Conservation (phyloP, 2,329 filamentous ascomycete genomes). For the Xylariaceae sp. region DNA sequence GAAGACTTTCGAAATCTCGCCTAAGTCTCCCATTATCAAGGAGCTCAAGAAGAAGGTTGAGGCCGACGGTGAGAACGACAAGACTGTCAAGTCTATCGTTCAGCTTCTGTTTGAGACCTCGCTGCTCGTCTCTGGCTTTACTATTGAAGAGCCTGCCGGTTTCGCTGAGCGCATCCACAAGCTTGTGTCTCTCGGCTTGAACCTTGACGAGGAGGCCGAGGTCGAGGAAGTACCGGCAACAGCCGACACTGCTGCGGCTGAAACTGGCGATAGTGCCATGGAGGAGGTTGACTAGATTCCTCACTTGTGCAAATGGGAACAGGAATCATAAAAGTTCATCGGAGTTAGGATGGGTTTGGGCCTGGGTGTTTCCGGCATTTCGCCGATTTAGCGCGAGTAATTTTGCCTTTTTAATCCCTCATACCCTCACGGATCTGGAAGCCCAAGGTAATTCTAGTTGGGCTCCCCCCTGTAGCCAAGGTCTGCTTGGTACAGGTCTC, state of each 20-base stretch:
- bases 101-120: slow-evolving; percentile 99
- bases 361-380: slow-evolving; percentile 42
- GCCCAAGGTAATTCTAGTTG: slow-evolving; percentile 17
- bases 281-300: slow-evolving; percentile 94
- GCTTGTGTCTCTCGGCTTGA: slow-evolving; percentile 95
- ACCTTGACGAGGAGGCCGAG: slow-evolving; percentile 94
- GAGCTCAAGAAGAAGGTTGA: slow-evolving; percentile 99
- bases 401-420: slow-evolving; percentile 38
- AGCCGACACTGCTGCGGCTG: slow-evolving; percentile 65
- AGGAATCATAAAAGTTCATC: slow-evolving; percentile 49
- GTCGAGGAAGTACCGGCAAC: slow-evolving; percentile 61
- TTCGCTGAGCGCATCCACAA: slow-evolving; percentile 99
- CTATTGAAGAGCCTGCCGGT: slow-evolving; percentile 96
- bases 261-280: slow-evolving; percentile 91
- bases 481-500: slow-evolving; percentile 30
- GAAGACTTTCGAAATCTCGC: slow-evolving; percentile 99
- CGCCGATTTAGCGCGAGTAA: slow-evolving; percentile 37
- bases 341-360: slow-evolving; percentile 50
- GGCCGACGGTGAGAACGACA: slow-evolving; percentile 95
- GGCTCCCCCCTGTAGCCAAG: slow-evolving; percentile 28
- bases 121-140: slow-evolving; percentile 97
- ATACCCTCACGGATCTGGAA: slow-evolving; percentile 37
- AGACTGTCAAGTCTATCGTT: slow-evolving; percentile 98
- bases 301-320: slow-evolving; percentile 36
- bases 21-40: slow-evolving; percentile 95